Base-by-base conservation (phyloP, 1,284 basidiomycete species). In the Cutaneotrichosporon sp. region DNA sequence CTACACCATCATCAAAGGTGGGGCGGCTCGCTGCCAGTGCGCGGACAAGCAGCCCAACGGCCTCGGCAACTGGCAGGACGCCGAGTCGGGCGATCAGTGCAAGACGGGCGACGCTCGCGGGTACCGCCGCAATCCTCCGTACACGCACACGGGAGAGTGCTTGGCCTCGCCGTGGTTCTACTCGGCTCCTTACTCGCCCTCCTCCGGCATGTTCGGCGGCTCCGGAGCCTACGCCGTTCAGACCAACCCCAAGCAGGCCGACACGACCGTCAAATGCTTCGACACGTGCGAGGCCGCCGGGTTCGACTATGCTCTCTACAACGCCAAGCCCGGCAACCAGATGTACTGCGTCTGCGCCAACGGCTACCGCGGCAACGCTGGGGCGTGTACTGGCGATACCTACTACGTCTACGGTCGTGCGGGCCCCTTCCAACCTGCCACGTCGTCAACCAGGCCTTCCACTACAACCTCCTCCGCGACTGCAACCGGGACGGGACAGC, bases 331-430 rank as follows among this genome's bases (percentile, higher is more conserved):
- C 8, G 8, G 42, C 1, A 43, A 2, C 42, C 2, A 2, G 10
- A 1, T 16, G 2, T 18, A 43, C 42, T 43, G 42, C 42, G 18
- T 20, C 42, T 43, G 42, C n/a, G 42, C 42, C 5, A 18, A 13
- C 8, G 42, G 42, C 10, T 43, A 43, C n/a, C n/a, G n/a, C n/a
- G n/a, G n/a, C 42, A 43, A 10, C 8, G 8, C 16, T 18, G 42
- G 42, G n/a, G 13, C 13, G 16, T 43, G 42, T 5, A n/a, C 8
- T n/a, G 42, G 13, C 42, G 5, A 10, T 18, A 43, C 42, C 42
- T 43, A 43, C 42, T 43, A 43, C 42, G 42, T 43, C 42, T 43
- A 43, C 8, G n/a, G 42, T n/a, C n/a, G n/a, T n/a, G n/a, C n/a
- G n/a, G n/a, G n/a, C n/a, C n/a, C n/a, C n/a, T n/a, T n/a, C n/a